Percentiles rank a stretch among this genome's conserved stretches.
Conservation (phyloP, 2,329 filamentous ascomycete genomes). For the Aspergillus novofumigatus region DNA sequence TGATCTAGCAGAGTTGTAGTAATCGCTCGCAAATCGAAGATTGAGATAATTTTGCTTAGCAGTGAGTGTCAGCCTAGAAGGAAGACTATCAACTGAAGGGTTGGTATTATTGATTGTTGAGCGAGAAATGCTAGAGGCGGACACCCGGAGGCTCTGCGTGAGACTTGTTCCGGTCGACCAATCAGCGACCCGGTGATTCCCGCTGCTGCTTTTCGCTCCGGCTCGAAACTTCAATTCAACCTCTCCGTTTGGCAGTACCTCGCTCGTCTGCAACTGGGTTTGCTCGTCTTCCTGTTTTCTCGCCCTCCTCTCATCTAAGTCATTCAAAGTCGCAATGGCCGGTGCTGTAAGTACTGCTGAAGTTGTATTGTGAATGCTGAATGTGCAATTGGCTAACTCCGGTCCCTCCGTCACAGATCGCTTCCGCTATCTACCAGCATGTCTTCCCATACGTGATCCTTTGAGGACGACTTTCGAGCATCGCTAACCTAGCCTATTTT, state of each 20-base stretch:
- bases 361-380: slow-evolving; percentile 36
- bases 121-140: slow-evolving; percentile 7
- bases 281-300: slow-evolving; percentile 19
- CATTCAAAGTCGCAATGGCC: slow-evolving; percentile 50
- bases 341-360: slow-evolving; percentile 45
- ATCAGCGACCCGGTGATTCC: slow-evolving; percentile 38
- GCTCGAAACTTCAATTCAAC: slow-evolving; percentile 33
- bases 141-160: slow-evolving; percentile 23
- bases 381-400: slow-evolving; percentile 27
- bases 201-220: slow-evolving; percentile 29
- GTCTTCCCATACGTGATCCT: slow-evolving; percentile 26
- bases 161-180: slow-evolving; percentile 22
- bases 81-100: neutral
- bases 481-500: slow-evolving; percentile 15
- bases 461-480: neutral
- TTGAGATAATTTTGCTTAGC: neutral
- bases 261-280: slow-evolving; percentile 8
- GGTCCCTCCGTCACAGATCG: slow-evolving; percentile 40
- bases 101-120: neutral
- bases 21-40: neutral
- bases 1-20: neutral
- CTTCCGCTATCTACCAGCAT: slow-evolving; percentile 59
- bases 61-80: too few species aligned
- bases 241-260: slow-evolving; percentile 15
- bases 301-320: slow-evolving; percentile 15